These are phyloP conservation scores for Colletotrichum lindemuthianum DNA, from an alignment of 2,329 filamentous ascomycete genomes.

Conservation along the genomic window DNA sequence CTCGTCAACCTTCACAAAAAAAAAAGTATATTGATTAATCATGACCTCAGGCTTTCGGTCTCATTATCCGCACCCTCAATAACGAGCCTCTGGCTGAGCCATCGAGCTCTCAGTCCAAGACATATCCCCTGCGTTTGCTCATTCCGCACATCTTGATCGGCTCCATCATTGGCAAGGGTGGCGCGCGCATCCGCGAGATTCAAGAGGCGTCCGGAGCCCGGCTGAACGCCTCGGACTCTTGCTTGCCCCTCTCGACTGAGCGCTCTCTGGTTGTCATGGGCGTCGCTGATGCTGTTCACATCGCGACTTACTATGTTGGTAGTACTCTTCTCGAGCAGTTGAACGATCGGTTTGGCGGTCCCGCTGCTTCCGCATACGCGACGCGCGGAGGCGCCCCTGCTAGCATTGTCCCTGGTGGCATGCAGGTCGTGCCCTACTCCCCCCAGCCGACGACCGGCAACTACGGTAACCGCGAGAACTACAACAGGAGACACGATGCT, in stretches of 20 bases:
- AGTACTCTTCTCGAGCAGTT: conserved; percentile 98
- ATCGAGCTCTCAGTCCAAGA: conserved; percentile 94
- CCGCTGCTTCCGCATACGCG: conserved; percentile 96
- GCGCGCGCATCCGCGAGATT: conserved; percentile 95
- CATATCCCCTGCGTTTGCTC: conserved; percentile 93
- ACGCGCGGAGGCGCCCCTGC: conserved; percentile 93
- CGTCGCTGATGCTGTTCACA: conserved; percentile 97
- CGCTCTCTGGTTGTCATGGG: conserved; percentile 98
- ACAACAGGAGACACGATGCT: conserved; percentile 76
- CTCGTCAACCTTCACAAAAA: background rate
- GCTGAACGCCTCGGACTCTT: conserved; percentile 95
- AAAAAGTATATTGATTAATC: background rate
- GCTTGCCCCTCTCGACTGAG: conserved; percentile 93
- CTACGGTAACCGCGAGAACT: conserved; percentile 91
- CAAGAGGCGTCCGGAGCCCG: conserved; percentile 97
- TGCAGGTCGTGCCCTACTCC: conserved; percentile 99
- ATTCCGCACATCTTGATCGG: conserved; percentile 98
- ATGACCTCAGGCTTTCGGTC: conserved; percentile 80
- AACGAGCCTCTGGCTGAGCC: conserved; percentile 90
- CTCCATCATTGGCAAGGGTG: conserved; percentile 97
- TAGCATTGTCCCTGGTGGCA: conserved; percentile 92
- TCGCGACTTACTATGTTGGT: conserved; percentile 98
- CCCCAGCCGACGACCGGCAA: conserved; percentile 93
- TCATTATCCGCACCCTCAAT: conserved; percentile 98
- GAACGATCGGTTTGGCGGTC: conserved; percentile 94